Conservation (phyloP, 225 moss, liverwort and hornwort species). For the Sphagnum tenellum region DNA sequence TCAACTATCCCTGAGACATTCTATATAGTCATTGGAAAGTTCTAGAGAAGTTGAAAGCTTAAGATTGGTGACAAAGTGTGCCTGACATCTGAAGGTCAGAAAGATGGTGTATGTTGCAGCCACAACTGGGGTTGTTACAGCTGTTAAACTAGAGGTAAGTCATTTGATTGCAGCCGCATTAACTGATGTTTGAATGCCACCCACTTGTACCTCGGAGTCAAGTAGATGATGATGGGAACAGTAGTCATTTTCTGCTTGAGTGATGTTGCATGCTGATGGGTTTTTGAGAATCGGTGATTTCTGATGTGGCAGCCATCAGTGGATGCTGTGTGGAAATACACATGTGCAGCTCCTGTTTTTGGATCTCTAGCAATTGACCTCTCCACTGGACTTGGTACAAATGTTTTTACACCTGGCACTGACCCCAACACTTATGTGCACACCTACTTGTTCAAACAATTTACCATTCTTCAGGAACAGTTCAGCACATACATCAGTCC, state of each 20-base stretch:
- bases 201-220: no score
- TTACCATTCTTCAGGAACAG: neutral
- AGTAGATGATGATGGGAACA: no score
- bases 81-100: slow-evolving; percentile 13
- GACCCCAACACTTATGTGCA: no score
- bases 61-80: neutral
- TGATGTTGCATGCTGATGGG: no score
- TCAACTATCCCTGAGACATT: neutral
- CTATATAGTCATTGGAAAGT: neutral
- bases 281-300: neutral
- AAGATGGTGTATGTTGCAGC: slow-evolving; percentile 25
- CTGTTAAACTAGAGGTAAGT: slow-evolving; percentile 19
- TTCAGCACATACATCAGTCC: neutral
- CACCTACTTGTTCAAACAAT: neutral
- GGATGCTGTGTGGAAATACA: slow-evolving; percentile 24
- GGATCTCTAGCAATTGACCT: slow-evolving; percentile 33
- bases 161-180: no score
- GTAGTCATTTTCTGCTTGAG: no score
- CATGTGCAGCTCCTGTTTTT: slow-evolving; percentile 28
- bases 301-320: slow-evolving; percentile 17
- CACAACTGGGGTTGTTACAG: slow-evolving; percentile 21
- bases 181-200: no score
- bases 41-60: neutral
- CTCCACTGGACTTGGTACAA: slow-evolving; percentile 17
- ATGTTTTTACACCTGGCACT: no score